Evolutionary conservation across 306 rosid genomes (phyloP).

Genomic region (Quercus glauca): DNA sequence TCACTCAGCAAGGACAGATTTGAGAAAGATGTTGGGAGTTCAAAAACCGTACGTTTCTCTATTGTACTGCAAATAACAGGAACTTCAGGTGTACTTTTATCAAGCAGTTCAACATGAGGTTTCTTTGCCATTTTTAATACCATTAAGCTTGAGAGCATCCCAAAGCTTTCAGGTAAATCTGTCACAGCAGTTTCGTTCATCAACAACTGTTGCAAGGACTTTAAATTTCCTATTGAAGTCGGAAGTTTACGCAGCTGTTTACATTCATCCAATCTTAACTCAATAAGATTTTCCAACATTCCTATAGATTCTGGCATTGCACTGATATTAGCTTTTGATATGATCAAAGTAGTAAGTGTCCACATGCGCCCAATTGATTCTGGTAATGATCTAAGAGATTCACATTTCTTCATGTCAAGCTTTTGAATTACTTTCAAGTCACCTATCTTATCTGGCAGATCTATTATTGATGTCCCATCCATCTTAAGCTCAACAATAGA

Average conservation of each 20-base stretch:
- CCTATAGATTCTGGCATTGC: constrained; percentile 52
- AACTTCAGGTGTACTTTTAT: not conserved
- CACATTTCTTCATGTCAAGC: constrained; percentile 47
- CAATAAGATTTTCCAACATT: constrained; percentile 44
- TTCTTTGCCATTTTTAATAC: constrained; percentile 43
- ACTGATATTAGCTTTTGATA: constrained; percentile 29
- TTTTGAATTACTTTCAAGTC: constrained; percentile 44
- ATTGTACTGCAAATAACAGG: not conserved
- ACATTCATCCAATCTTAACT: constrained; percentile 37
- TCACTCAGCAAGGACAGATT: constrained; percentile 38
- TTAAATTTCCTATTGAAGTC: constrained; percentile 46
- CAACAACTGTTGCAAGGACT: constrained; percentile 34
- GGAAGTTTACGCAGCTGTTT: constrained; percentile 53
- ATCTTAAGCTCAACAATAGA: constrained; percentile 46
- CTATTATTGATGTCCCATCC: constrained; percentile 39
- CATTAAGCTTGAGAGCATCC: constrained; percentile 56
- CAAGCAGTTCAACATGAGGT: not conserved
- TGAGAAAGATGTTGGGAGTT: constrained; percentile 46
- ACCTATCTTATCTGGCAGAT: constrained; percentile 53
- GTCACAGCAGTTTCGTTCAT: constrained; percentile 46
- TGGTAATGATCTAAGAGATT: constrained; percentile 42
- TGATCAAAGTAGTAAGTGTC: constrained; percentile 35
- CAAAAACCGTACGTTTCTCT: rapidly evolving
- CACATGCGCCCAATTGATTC: constrained; percentile 47
- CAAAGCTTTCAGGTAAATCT: constrained; percentile 57